Conservation (phyloP, 352 stramenopile species). For the Pythium periplocum region DNA sequence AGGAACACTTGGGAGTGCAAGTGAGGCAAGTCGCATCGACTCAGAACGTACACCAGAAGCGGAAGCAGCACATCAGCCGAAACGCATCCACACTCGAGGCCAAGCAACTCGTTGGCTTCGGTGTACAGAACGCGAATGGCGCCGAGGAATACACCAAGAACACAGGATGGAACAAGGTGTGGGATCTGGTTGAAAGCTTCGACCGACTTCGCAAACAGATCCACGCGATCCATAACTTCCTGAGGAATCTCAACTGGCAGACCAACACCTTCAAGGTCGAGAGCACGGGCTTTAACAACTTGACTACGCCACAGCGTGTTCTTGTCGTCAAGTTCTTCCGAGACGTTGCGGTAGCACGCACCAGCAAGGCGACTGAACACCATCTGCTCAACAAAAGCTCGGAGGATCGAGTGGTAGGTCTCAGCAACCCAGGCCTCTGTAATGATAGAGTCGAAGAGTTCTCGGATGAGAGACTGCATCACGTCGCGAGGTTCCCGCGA, state of each 20-base stretch:
- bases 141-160: constrained; percentile 53
- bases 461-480: constrained; percentile 62
- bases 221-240: not conserved
- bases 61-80: constrained; percentile 77
- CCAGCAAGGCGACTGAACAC: constrained; percentile 62
- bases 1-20: constrained; percentile 72
- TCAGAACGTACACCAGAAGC: constrained; percentile 70
- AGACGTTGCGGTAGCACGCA: constrained; percentile 50
- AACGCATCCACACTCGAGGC: constrained; percentile 42
- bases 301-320: constrained; percentile 64
- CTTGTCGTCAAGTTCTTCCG: constrained; percentile 60
- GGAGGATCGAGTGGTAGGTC: constrained; percentile 21
- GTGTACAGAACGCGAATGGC: constrained; percentile 64
- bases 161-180: constrained; percentile 63
- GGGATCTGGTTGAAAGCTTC: constrained; percentile 65
- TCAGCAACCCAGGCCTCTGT: constrained; percentile 29
- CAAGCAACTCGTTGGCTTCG: constrained; percentile 43
- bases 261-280: constrained; percentile 51
- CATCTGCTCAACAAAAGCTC: constrained; percentile 69
- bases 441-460: constrained; percentile 52
- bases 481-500: constrained; percentile 49
- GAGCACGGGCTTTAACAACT: constrained; percentile 27
- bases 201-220: constrained; percentile 43
- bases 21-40: constrained; percentile 58
- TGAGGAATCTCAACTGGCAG: constrained; percentile 34